Evolutionary conservation across 2,329 filamentous ascomycete species (phyloP).

Genomic region (Pseudocercospora fuligena): DNA sequence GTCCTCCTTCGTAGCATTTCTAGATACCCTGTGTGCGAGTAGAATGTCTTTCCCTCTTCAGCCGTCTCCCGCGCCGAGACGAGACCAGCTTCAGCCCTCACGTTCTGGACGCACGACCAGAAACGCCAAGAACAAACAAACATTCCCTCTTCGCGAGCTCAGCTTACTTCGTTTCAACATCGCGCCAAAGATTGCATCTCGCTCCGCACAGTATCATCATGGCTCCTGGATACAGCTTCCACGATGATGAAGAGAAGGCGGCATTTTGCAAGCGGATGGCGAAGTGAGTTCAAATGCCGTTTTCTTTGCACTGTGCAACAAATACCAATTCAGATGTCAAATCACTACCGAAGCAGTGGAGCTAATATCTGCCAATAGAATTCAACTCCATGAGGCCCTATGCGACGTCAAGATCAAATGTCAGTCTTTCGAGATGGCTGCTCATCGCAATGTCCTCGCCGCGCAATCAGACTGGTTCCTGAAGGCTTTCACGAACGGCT

Average conservation of each 20-base stretch:
- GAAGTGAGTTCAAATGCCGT: neutral
- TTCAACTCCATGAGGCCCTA: neutral
- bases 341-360: no score
- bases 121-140: neutral
- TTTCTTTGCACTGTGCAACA: neutral
- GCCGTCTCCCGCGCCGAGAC: neutral
- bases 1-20: neutral
- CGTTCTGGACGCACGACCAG: neutral
- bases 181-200: neutral
- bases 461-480: conserved; percentile 8
- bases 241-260: neutral
- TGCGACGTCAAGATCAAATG: neutral
- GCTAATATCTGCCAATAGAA: neutral
- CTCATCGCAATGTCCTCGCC: neutral
- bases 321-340: no score
- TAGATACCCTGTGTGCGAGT: conserved; percentile 1
- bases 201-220: neutral
- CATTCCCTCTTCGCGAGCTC: neutral
- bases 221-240: neutral
- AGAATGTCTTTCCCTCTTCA: neutral
- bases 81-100: neutral
- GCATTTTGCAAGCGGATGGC: neutral
- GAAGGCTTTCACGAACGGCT: conserved; percentile 4
- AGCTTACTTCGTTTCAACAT: neutral
- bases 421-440: neutral